Conservation (phyloP, 352 stramenopile genomes). For the Phytophthora pseudosyringae region DNA sequence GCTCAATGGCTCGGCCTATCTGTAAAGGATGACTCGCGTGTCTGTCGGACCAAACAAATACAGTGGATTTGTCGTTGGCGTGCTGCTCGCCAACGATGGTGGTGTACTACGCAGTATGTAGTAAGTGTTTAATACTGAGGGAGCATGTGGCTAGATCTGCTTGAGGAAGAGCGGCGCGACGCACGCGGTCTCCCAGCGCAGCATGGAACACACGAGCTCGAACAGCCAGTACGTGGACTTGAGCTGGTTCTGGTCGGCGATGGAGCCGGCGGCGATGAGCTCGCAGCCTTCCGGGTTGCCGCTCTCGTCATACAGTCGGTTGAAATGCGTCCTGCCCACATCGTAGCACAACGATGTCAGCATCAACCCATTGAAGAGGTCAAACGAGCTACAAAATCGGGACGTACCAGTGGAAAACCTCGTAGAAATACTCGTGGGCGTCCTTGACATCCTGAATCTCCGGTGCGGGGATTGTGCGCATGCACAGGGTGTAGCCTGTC, state of each 20-base stretch:
- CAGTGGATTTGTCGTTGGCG: constrained; percentile 13
- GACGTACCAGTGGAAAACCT: constrained; percentile 66
- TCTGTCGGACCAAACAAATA: constrained; percentile 14
- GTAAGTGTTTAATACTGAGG: constrained; percentile 31
- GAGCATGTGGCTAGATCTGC: constrained; percentile 17
- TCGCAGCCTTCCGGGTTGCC: constrained; percentile 57
- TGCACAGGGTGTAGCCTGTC: constrained; percentile 61
- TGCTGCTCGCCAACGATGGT: constrained; percentile 19
- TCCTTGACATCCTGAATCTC: constrained; percentile 53
- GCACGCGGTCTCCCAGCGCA: constrained; percentile 67
- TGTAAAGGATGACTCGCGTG: too few species aligned
- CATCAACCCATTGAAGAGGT: background rate
- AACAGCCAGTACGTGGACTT: constrained; percentile 68
- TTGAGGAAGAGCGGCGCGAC: constrained; percentile 63
- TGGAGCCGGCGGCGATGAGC: constrained; percentile 54
- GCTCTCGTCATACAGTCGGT: constrained; percentile 53
- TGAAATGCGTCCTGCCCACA: constrained; percentile 62
- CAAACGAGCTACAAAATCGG: background rate
- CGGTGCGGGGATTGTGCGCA: constrained; percentile 68
- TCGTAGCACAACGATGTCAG: constrained; percentile 8
- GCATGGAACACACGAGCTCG: constrained; percentile 68
- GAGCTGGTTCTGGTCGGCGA: constrained; percentile 50
- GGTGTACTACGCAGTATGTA: constrained; percentile 34
- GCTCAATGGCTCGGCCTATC: too few species aligned
- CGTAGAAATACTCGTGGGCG: constrained; percentile 64